A percentile compares a stretch with the other conserved stretches of the same genome.
phyloP scores from a whole-genome alignment of 139 green algal genomes.

The Closterium sp. region DNA sequence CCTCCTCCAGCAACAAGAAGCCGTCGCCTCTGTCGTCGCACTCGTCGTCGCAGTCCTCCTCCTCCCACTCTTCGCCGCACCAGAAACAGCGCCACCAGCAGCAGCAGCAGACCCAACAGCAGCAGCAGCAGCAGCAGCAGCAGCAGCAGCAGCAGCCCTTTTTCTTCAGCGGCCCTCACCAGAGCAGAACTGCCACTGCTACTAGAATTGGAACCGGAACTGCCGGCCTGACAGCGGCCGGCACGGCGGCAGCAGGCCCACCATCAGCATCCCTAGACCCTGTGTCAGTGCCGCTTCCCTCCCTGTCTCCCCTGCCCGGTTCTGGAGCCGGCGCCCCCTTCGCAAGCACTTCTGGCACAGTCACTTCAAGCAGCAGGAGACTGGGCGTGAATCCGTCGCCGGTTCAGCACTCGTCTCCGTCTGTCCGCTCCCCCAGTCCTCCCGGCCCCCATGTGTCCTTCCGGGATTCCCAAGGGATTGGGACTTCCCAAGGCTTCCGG shows the following conservation, averaged over 20 bases:
- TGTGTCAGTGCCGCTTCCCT: not conserved
- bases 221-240: too few species aligned
- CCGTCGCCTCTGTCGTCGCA: not conserved
- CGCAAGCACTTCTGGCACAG: too few species aligned
- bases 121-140: not conserved
- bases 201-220: too few species aligned
- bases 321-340: too few species aligned
- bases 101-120: not conserved
- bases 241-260: too few species aligned
- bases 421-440: too few species aligned
- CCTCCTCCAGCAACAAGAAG: not conserved
- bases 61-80: not conserved
- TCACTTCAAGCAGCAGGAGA: too few species aligned
- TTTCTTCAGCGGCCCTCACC: not conserved
- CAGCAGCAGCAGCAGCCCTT: not conserved
- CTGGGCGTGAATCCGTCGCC: too few species aligned
- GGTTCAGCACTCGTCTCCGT: too few species aligned
- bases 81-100: not conserved
- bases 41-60: not conserved
- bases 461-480: not conserved
- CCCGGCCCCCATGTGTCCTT: not conserved
- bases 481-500: not conserved
- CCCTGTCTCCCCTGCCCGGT: not conserved
- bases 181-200: too few species aligned
- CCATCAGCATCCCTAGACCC: not conserved